Evolutionary conservation across 2,329 filamentous ascomycete genomes (phyloP).

Genomic region (Colletotrichum filicis): DNA sequence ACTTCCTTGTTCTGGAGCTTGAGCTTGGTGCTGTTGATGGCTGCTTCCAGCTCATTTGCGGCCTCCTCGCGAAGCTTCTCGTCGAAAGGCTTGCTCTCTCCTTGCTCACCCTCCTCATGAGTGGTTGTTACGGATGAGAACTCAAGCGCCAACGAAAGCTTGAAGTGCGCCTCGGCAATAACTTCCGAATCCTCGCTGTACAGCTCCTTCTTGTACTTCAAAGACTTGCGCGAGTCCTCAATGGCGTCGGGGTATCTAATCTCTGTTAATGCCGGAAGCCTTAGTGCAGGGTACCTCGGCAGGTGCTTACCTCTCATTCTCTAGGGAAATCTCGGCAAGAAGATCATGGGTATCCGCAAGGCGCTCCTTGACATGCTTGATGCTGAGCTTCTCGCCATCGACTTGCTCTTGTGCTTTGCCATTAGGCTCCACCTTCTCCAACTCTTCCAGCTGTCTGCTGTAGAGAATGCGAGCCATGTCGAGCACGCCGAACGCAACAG

Average conservation of each 20-base stretch:
- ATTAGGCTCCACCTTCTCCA: slow-evolving; percentile 50
- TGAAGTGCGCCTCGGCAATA: slow-evolving; percentile 95
- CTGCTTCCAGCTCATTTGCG: slow-evolving; percentile 75
- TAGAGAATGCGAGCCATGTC: slow-evolving; percentile 80
- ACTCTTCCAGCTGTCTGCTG: slow-evolving; percentile 61
- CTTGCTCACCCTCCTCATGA: slow-evolving; percentile 60
- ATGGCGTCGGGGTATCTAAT: slow-evolving; percentile 84
- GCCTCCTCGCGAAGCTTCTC: slow-evolving; percentile 78
- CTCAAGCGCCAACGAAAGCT: slow-evolving; percentile 93
- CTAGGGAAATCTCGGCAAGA: slow-evolving; percentile 94
- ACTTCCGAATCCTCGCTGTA: slow-evolving; percentile 85
- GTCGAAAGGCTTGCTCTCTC: slow-evolving; percentile 67
- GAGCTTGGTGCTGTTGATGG: slow-evolving; percentile 77
- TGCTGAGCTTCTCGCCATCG: slow-evolving; percentile 51
- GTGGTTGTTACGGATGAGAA: slow-evolving; percentile 83
- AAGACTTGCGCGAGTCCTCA: slow-evolving; percentile 80
- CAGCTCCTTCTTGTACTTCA: slow-evolving; percentile 82
- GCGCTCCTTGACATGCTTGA: slow-evolving; percentile 80
- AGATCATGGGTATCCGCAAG: slow-evolving; percentile 94
- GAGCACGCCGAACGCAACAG: slow-evolving; percentile 85
- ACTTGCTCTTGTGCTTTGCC: slow-evolving; percentile 55
- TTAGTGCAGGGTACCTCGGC: neutral
- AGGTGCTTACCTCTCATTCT: slow-evolving; percentile 79
- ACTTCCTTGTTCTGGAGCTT: slow-evolving; percentile 78
- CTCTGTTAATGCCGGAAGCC: slow-evolving; percentile 4